phyloP scores from a whole-genome alignment of 306 rosid species.

The Herpetospermum pedunculosum region DNA sequence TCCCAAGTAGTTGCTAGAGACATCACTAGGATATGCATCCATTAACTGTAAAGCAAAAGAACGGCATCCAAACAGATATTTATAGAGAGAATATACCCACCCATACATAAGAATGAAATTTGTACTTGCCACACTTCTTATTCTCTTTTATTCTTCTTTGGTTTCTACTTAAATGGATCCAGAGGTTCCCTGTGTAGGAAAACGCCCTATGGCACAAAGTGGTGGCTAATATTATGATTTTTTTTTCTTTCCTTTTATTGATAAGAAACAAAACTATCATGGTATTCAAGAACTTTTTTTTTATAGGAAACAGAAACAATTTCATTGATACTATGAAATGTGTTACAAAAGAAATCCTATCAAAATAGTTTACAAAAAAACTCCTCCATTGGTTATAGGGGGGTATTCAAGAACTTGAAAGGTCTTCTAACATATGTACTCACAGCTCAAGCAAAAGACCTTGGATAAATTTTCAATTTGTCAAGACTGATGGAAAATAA shows the following conservation, averaged over 20 bases:
- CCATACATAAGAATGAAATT: background rate
- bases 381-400: too few species aligned
- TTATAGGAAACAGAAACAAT: too few species aligned
- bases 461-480: background rate
- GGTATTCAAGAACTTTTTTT: too few species aligned
- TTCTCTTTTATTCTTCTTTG: background rate
- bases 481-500: background rate
- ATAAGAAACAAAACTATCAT: too few species aligned
- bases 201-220: background rate
- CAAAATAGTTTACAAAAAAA: too few species aligned
- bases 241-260: too few species aligned
- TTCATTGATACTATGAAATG: too few species aligned
- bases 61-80: background rate
- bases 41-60: background rate
- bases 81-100: background rate
- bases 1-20: background rate
- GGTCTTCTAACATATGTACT: background rate
- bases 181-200: background rate
- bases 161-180: background rate
- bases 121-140: background rate
- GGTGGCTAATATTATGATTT: background rate
- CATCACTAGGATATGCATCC: background rate
- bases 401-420: background rate
- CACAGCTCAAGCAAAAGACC: background rate
- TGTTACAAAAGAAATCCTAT: too few species aligned